These are phyloP conservation scores for Trichoderma hamatum DNA, from an alignment of 2,329 filamentous ascomycete species.

Conservation along the genomic window DNA sequence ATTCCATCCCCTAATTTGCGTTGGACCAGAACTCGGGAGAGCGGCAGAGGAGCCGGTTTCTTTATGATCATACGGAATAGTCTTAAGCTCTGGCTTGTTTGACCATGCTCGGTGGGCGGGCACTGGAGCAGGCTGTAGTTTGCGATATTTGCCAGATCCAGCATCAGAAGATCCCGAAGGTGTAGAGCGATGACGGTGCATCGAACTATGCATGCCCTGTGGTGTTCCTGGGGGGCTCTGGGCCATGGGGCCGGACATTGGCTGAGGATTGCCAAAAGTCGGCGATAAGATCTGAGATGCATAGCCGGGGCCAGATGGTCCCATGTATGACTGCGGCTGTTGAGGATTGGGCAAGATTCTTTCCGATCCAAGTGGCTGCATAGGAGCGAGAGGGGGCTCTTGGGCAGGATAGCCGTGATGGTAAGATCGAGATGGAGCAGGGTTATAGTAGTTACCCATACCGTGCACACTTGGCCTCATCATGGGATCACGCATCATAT, in stretches of 20 bases:
- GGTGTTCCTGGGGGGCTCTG: slow-evolving; percentile 44
- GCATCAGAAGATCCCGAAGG: slow-evolving; percentile 45
- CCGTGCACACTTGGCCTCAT: slow-evolving; percentile 37
- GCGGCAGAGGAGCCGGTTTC: slow-evolving; percentile 59
- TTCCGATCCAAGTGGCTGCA: slow-evolving; percentile 39
- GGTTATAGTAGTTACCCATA: slow-evolving; percentile 40
- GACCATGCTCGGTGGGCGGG: slow-evolving; percentile 54
- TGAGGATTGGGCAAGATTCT: slow-evolving; percentile 43
- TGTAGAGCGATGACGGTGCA: slow-evolving; percentile 44
- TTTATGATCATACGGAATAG: slow-evolving; percentile 63
- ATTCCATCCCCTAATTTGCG: slow-evolving; percentile 61
- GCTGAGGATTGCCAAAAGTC: slow-evolving; percentile 40
- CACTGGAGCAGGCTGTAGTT: slow-evolving; percentile 61
- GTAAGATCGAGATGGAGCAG: slow-evolving; percentile 37
- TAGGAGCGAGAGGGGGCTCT: slow-evolving; percentile 35
- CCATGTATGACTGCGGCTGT: slow-evolving; percentile 40
- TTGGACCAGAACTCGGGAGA: slow-evolving; percentile 58
- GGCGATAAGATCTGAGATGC: slow-evolving; percentile 42
- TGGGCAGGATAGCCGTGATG: slow-evolving; percentile 39
- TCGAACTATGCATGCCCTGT: slow-evolving; percentile 37
- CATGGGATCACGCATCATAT: slow-evolving; percentile 38
- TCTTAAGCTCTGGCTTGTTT: slow-evolving; percentile 57
- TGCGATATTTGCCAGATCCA: slow-evolving; percentile 54
- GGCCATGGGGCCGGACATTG: slow-evolving; percentile 37
- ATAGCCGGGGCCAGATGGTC: slow-evolving; percentile 41